Conservation (phyloP, 2,329 filamentous ascomycete genomes). For the Venturia oleaginea region DNA sequence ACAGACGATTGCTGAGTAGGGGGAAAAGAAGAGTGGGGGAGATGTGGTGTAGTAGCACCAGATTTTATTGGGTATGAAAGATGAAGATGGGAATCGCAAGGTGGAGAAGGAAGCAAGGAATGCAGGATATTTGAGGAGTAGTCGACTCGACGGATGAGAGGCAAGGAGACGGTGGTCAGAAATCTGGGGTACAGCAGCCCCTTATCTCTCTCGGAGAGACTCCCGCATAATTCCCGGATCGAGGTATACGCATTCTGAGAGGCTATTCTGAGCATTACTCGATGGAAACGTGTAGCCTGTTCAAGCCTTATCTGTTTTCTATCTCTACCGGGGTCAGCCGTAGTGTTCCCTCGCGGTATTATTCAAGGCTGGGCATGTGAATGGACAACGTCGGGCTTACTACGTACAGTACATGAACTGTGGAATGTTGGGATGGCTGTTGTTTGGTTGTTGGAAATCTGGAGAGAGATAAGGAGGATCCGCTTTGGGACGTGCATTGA, state of each 20-base stretch:
- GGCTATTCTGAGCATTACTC: conserved; percentile 1
- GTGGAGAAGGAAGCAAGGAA: conserved; percentile 3
- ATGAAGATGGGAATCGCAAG: not conserved
- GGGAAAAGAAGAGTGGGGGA: not conserved
- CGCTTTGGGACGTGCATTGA: conserved; percentile 2
- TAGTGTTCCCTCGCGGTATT: not conserved
- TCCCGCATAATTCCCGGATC: not conserved
- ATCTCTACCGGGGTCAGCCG: not conserved
- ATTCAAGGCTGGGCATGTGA: not conserved
- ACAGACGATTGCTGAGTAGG: not conserved
- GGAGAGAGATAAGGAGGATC: conserved; percentile 3
- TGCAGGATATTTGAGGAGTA: conserved; percentile 6
- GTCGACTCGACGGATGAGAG: not conserved
- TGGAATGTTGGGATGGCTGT: not conserved
- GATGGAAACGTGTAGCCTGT: conserved; percentile 1
- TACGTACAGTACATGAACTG: not conserved
- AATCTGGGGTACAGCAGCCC: conserved; percentile 10
- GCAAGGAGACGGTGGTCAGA: not conserved
- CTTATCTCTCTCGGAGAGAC: conserved; percentile 1
- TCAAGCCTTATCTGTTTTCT: not conserved
- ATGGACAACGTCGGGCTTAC: not conserved
- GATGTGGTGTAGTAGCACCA: not conserved
- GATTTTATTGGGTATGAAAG: not conserved
- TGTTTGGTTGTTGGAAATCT: not conserved
- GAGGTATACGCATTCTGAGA: not conserved